phyloP scores from a whole-genome alignment of 1,284 basidiomycete species.

The Kwoniella shivajii region DNA sequence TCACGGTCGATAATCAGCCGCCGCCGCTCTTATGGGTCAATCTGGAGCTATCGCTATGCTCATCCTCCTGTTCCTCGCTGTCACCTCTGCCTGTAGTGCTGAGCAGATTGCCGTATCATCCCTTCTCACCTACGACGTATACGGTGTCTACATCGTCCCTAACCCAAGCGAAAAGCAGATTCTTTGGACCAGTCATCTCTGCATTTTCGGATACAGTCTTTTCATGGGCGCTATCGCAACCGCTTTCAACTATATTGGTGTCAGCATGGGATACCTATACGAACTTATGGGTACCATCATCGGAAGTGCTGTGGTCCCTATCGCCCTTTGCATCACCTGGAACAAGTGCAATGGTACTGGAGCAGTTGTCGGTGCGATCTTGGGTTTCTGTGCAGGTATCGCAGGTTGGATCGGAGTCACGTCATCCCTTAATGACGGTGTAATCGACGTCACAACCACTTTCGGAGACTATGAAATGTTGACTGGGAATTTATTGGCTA shows the following conservation, averaged over 20 bases:
- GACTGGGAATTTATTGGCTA: conserved; percentile 82
- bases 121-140: conserved; percentile 77
- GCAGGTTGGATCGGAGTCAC: conserved; percentile 84
- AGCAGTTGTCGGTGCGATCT: conserved; percentile 69
- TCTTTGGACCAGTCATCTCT: conserved; percentile 56
- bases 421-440: conserved; percentile 65
- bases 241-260: conserved; percentile 85
- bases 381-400: conserved; percentile 72
- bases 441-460: conserved; percentile 67
- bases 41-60: conserved; percentile 63
- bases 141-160: conserved; percentile 63
- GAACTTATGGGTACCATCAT: conserved; percentile 61
- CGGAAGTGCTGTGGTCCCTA: conserved; percentile 81
- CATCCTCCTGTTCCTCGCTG: conserved; percentile 57
- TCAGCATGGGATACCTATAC: conserved; percentile 87
- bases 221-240: conserved; percentile 79
- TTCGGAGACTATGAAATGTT: conserved; percentile 68
- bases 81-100: conserved; percentile 83
- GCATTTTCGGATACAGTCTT: conserved; percentile 71
- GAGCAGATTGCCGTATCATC: conserved; percentile 85
- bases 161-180: conserved; percentile 64
- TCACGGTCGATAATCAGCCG: no score
- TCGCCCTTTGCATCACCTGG: conserved; percentile 81
- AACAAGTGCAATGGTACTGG: conserved; percentile 79
- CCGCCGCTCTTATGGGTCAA: conserved; percentile 74